Conservation (phyloP, 2,329 filamentous ascomycete species). For the Pseudocercospora musae region DNA sequence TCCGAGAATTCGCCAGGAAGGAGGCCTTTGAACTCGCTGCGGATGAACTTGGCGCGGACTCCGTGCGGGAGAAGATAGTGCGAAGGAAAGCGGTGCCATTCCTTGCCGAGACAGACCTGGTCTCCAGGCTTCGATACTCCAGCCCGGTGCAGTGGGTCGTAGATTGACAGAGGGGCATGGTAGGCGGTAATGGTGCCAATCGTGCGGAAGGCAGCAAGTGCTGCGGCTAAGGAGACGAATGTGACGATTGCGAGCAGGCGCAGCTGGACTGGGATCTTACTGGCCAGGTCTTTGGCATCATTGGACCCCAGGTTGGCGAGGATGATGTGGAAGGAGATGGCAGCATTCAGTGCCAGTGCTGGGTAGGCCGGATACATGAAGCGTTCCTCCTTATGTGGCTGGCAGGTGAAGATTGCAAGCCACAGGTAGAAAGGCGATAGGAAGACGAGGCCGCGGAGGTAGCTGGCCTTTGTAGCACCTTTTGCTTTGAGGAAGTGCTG, state of each 20-base stretch:
- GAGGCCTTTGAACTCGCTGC: conserved; percentile 83
- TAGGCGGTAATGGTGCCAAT: conserved; percentile 78
- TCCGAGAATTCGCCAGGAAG: conserved; percentile 88
- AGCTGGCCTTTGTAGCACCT: conserved; percentile 62
- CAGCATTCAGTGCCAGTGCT: conserved; percentile 82
- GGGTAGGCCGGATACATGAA: conserved; percentile 99
- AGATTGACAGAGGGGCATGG: conserved; percentile 71
- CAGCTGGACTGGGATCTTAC: conserved; percentile 70
- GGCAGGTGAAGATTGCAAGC: conserved; percentile 84
- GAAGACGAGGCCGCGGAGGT: conserved; percentile 73
- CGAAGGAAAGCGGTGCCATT: conserved; percentile 97
- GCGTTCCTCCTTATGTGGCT: conserved; percentile 95
- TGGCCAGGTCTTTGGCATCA: conserved; percentile 61
- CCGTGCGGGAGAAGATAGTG: conserved; percentile 85
- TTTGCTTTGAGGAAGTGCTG: conserved; percentile 66
- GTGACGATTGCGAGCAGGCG: conserved; percentile 63
- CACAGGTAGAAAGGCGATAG: conserved; percentile 88
- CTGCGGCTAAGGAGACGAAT: conserved; percentile 49
- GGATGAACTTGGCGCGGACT: conserved; percentile 83
- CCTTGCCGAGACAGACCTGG: conserved; percentile 84
- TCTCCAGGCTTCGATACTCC: conserved; percentile 60
- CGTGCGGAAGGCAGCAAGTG: conserved; percentile 67
- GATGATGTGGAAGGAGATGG: conserved; percentile 76
- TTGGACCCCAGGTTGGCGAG: conserved; percentile 70
- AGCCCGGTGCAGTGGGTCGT: conserved; percentile 60